These are phyloP conservation scores for Hypomontagnella monticulosa DNA, from an alignment of 495 filamentous ascomycete genomes.

Conservation along the genomic window DNA sequence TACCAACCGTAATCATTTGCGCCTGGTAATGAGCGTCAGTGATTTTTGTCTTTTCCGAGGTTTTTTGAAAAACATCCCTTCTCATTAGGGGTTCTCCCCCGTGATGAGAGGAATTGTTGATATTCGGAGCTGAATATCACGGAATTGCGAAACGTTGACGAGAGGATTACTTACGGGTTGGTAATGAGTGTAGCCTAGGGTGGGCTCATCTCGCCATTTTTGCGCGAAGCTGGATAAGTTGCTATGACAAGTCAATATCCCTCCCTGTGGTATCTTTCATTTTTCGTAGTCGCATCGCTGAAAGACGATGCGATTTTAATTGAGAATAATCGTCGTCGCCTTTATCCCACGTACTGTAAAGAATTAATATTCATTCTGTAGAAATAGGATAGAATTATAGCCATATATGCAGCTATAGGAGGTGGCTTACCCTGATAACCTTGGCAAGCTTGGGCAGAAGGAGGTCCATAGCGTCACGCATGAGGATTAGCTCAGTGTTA, in stretches of 20 bases:
- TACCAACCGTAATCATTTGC: slow-evolving; percentile 84
- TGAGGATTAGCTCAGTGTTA: slow-evolving; percentile 88
- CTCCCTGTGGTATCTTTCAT: background rate
- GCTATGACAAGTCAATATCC: slow-evolving; percentile 38
- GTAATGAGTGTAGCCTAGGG: slow-evolving; percentile 77
- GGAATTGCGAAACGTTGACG: background rate
- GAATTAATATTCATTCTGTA: background rate
- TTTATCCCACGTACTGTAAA: slow-evolving; percentile 11
- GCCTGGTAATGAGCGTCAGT: slow-evolving; percentile 9
- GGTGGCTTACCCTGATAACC: slow-evolving; percentile 63
- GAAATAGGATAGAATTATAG: background rate
- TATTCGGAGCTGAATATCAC: background rate
- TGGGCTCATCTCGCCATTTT: slow-evolving; percentile 70
- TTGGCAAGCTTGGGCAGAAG: slow-evolving; percentile 79
- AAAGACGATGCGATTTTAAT: background rate
- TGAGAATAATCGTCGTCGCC: background rate
- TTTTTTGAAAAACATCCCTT: background rate
- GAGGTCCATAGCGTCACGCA: slow-evolving; percentile 64
- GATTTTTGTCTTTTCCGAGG: background rate
- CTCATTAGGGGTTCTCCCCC: background rate
- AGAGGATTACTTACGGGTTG: slow-evolving; percentile 60
- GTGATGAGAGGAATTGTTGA: no score
- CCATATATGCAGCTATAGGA: background rate
- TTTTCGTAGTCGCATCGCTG: background rate
- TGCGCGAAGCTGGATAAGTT: slow-evolving; percentile 82